Conservation (phyloP, 106 monocot genomes). For the Chionographis japonica region DNA sequence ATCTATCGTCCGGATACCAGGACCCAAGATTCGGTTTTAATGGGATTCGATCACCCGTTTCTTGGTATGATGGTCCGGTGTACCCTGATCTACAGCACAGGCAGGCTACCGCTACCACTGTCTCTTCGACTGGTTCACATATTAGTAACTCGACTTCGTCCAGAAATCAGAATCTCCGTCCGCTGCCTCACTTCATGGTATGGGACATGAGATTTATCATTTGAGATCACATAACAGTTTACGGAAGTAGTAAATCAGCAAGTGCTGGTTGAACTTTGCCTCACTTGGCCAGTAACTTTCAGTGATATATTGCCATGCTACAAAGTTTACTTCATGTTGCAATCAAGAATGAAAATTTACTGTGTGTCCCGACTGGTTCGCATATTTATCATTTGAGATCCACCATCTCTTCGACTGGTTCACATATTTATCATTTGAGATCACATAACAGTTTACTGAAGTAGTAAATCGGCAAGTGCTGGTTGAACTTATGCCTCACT, state of each 20-base stretch:
- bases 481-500: too few species aligned
- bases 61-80: conserved; percentile 35
- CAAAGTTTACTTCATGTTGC: too few species aligned
- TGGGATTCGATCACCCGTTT: conserved; percentile 48
- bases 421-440: conserved; percentile 6
- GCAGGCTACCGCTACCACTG: conserved; percentile 6
- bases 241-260: too few species aligned
- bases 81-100: conserved; percentile 40
- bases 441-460: too few species aligned
- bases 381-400: too few species aligned
- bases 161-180: conserved; percentile 28
- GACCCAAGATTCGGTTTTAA: conserved; percentile 42
- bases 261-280: too few species aligned
- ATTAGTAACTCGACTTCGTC: conserved; percentile 12
- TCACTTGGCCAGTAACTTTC: too few species aligned
- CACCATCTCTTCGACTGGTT: conserved; percentile 17
- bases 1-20: conserved; percentile 39
- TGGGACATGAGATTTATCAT: background rate
- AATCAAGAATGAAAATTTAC: too few species aligned
- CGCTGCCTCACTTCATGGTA: conserved; percentile 32
- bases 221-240: too few species aligned
- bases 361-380: too few species aligned
- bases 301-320: too few species aligned
- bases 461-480: too few species aligned
- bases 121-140: conserved; percentile 28